phyloP scores from a whole-genome alignment of 805 yeast species.

The Sugiyamaella lignohabitans region DNA sequence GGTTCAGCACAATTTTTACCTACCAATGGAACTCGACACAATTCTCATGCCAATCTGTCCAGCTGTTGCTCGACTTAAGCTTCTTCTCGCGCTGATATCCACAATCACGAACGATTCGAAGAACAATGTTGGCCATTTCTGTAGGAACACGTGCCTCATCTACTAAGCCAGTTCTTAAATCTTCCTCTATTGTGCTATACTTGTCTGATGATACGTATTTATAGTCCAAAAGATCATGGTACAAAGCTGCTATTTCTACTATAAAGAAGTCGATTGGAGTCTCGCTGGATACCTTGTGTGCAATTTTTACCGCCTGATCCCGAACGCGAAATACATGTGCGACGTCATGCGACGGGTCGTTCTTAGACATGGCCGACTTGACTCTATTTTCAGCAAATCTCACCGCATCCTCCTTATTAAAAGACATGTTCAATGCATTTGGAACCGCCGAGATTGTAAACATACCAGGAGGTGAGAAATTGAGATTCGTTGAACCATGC shows the following conservation, averaged over 20 bases:
- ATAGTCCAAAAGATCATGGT: constrained; percentile 31
- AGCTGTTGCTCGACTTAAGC: constrained; percentile 20
- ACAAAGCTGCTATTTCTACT: constrained; percentile 30
- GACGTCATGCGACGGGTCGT: constrained; percentile 31
- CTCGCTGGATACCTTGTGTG: constrained; percentile 10
- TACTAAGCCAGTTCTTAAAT: constrained; percentile 9
- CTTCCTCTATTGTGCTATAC: not conserved
- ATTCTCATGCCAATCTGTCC: constrained; percentile 30
- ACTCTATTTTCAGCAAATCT: not conserved
- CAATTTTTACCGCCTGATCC: constrained; percentile 25
- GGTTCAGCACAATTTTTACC: too few species aligned
- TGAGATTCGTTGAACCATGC: too few species aligned
- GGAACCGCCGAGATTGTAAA: too few species aligned
- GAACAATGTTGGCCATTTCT: constrained; percentile 16
- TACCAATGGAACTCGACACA: constrained; percentile 29
- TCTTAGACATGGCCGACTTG: constrained; percentile 19
- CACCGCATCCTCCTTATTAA: too few species aligned
- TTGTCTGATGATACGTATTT: constrained; percentile 22
- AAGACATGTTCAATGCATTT: too few species aligned
- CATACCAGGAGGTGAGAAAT: too few species aligned
- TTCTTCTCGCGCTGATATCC: constrained; percentile 26
- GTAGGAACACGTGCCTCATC: constrained; percentile 12
- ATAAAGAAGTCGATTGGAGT: constrained; percentile 21
- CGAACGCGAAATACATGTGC: constrained; percentile 30
- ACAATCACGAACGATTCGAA: constrained; percentile 24